A percentile compares a stretch with the other conserved stretches of the same genome.
Conservation (phyloP, 345 rosid species). For the Syzygium grande region DNA sequence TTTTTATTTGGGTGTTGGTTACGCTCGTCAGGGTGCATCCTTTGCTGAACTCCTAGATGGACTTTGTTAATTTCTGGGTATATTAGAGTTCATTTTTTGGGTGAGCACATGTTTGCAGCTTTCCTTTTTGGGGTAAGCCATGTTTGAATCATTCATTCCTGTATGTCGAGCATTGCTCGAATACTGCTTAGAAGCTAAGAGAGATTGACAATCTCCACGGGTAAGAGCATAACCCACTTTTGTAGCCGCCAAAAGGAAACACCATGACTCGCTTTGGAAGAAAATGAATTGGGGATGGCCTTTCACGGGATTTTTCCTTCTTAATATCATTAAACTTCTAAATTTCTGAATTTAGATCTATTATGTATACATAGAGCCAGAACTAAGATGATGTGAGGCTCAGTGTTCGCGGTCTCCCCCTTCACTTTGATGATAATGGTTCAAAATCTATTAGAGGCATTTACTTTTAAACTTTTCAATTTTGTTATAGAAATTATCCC, state of each 20-base stretch:
- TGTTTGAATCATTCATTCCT: not conserved
- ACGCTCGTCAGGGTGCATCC: not conserved
- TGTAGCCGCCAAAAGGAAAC: too few species aligned
- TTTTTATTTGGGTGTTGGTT: not conserved
- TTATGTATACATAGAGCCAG: not conserved
- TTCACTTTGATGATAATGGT: too few species aligned
- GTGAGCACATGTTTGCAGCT: not conserved
- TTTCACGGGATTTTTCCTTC: too few species aligned
- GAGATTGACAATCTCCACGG: not conserved
- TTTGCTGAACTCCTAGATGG: not conserved
- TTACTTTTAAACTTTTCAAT: too few species aligned
- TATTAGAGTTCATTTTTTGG: not conserved
- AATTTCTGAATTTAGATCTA: too few species aligned
- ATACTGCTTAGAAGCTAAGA: not conserved
- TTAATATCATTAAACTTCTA: too few species aligned
- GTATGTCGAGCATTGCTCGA: not conserved
- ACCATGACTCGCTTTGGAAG: too few species aligned
- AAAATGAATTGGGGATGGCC: too few species aligned
- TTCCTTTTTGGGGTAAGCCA: not conserved
- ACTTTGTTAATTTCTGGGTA: not conserved
- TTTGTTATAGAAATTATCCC: too few species aligned
- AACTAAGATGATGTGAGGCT: not conserved
- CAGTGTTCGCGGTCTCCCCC: too few species aligned
- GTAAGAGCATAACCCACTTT: too few species aligned
- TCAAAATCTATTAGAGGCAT: too few species aligned